Base-by-base conservation (phyloP, 257 asterid genomes). In the Ilex asprella region DNA sequence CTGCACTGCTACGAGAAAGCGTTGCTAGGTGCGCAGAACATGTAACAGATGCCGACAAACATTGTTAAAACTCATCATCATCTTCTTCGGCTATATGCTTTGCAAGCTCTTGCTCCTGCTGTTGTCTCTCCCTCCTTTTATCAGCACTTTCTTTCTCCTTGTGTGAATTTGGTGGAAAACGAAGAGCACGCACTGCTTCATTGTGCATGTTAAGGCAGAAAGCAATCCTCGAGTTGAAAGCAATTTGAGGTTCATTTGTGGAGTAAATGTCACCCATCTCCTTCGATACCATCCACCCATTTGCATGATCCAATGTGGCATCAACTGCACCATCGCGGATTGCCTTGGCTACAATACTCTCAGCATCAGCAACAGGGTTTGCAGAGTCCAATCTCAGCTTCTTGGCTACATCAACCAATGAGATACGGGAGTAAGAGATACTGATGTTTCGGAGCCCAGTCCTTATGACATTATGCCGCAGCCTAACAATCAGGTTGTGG, bases 291-390 rank as follows among this genome's bases (percentile, higher is more conserved):
- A 85, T 84, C 85, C 85, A 85, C 39, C 94, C 87, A 63, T 83
- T 85, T 59, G 78, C 79, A 74, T 83, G 95, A 76, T 83, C 89
- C 47, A 86, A 39, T 2, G 79, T 80, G 62, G 92, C 95, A 56
- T 88, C 95, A n/a, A 86, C 83, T 7, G 86, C 90, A 41, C 92
- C 92, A 63, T 88, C 96, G 52, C 95, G 73, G 63, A 88, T 83
- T 43, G 94, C 92, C 80, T 83, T 85, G 56, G 95, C 76, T 10
- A 85, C 83, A 27, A 85, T 78, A 46, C 84, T 77, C 72, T 83
- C 95, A 51, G 89, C 96, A 71, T 81, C 94, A 64, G 79, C 87
- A 52, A 85, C 68, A 12, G 87, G 84, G 44, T 79, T 78, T 43
- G 82, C 67, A 46, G 89, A 81, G 64, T 88, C 95, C 68, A 81